Conservation (phyloP, 495 filamentous ascomycete species). For the Pseudomonodictys pantanalensis region DNA sequence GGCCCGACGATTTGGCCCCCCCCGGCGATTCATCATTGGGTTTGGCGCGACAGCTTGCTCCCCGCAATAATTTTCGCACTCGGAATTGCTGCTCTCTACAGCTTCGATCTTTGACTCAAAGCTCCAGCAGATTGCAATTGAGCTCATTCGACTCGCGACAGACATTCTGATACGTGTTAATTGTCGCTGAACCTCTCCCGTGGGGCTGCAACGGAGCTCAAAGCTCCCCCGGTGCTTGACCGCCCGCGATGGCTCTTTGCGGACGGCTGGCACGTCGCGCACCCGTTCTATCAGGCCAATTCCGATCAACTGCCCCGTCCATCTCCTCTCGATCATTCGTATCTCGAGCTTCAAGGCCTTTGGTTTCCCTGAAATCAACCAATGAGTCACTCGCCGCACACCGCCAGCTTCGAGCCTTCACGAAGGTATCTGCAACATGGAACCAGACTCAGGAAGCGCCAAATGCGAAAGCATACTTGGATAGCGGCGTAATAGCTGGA, state of each 20-base stretch:
- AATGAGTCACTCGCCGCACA: conserved; percentile 22
- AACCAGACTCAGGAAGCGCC: conserved; percentile 61
- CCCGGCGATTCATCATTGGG: not conserved
- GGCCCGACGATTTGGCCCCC: not conserved
- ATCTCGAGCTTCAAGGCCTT: conserved; percentile 13
- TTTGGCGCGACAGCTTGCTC: not conserved
- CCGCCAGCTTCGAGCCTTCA: conserved; percentile 29
- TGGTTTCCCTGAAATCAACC: conserved; percentile 5
- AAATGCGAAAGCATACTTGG: conserved; percentile 81
- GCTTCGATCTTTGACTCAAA: not conserved
- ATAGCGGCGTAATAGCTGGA: conserved; percentile 75
- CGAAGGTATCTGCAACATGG: conserved; percentile 21
- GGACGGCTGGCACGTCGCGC: conserved; percentile 35
- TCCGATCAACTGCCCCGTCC: conserved; percentile 12
- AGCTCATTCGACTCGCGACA: not conserved
- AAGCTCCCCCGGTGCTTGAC: conserved; percentile 17
- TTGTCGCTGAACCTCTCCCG: not conserved
- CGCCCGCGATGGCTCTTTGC: conserved; percentile 35
- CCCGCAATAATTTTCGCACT: conserved; percentile 12
- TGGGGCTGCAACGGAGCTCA: conserved; percentile 16
- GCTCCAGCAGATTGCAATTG: conserved; percentile 23
- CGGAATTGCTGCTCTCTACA: conserved; percentile 5
- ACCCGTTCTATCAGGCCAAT: conserved; percentile 24
- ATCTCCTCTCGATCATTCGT: conserved; percentile 15
- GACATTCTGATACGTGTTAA: not conserved